Base-by-base conservation (phyloP, 495 filamentous ascomycete species). In the Trichoderma parareesei region DNA sequence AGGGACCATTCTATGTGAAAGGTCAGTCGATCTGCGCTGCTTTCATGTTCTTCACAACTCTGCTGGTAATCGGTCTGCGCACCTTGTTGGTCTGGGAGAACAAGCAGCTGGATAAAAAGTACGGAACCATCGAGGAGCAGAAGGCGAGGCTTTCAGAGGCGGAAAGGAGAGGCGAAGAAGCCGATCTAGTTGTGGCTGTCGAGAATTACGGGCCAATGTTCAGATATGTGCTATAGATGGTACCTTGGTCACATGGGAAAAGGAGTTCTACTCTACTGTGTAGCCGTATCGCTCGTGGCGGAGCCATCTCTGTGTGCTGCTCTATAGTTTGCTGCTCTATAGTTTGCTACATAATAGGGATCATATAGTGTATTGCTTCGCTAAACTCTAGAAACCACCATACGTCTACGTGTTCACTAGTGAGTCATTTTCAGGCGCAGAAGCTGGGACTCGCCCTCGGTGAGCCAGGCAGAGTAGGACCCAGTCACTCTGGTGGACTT, bases 1-100 rank as follows among this genome's bases (percentile, higher is more conserved):
- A 90, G 38, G 75, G 69, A 2, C 89, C 89, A 4, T 84, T 84
- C n/a, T 91, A 85, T 67, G 71, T 80, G n/a, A 81, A 78, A 63
- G 89, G 90, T 0, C 88, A 88, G 81, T 75, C 74, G 16, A 77
- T 90, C 48, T 90, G 88, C 71, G 88, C 87, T 0, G 85, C 81
- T 2, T 90, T 91, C 69, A 88, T 90, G 84, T 79, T 87, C 65
- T 85, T 90, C 74, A 89, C 84, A 53, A 81, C 78, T 0, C 38
- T 87, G 2, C 74, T 90, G 20, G 83, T 86, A 11, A 20, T 61
- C 33, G 41, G 38, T n/a, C 20, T 61, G 67, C 81, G 89, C 57
- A 69, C 69, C 38, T 76, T 87, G 37, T 75, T 91, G 37, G 74
- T 71, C 10, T 85, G 83, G 80, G 84, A 87, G 77, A 92, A 92